Conservation (phyloP, 2,329 filamentous ascomycete genomes). For the Alternaria atra region DNA sequence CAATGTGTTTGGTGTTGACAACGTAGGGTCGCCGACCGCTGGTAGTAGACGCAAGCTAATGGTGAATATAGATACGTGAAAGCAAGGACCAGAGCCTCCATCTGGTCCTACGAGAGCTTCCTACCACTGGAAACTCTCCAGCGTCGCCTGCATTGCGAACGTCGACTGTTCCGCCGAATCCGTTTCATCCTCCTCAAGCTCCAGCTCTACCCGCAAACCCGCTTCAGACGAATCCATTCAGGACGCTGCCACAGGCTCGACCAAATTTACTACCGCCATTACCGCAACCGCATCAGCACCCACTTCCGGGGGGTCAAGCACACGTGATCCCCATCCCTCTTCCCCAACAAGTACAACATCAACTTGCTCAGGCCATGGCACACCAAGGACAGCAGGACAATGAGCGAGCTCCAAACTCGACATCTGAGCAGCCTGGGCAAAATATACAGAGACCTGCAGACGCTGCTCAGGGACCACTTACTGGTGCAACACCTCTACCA, state of each 20-base stretch:
- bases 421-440: conserved; percentile 11
- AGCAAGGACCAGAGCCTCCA: conserved; percentile 50
- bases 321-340: conserved; percentile 28
- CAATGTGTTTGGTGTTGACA: conserved; percentile 60
- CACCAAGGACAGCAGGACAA: conserved; percentile 23
- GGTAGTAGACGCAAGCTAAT: conserved; percentile 17
- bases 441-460: conserved; percentile 17
- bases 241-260: conserved; percentile 36
- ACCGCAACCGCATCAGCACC: conserved; percentile 28
- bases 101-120: conserved; percentile 49
- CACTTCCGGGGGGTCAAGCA: conserved; percentile 18
- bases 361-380: conserved; percentile 35
- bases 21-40: conserved; percentile 51
- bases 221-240: conserved; percentile 46
- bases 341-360: conserved; percentile 36
- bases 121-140: conserved; percentile 12
- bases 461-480: conserved; percentile 13
- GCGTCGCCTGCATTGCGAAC: conserved; percentile 34
- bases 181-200: conserved; percentile 34
- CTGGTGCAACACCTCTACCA: conserved; percentile 1
- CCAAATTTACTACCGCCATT: conserved; percentile 41
- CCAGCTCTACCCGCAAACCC: conserved; percentile 26
- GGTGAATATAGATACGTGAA: conserved; percentile 43
- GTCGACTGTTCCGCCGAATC: conserved; percentile 52
- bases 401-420: conserved; percentile 8